Percentiles rank a stretch among this genome's conserved stretches.
phyloP scores from a whole-genome alignment of 2,329 filamentous ascomycete species.

The Penicillium rolfsii region DNA sequence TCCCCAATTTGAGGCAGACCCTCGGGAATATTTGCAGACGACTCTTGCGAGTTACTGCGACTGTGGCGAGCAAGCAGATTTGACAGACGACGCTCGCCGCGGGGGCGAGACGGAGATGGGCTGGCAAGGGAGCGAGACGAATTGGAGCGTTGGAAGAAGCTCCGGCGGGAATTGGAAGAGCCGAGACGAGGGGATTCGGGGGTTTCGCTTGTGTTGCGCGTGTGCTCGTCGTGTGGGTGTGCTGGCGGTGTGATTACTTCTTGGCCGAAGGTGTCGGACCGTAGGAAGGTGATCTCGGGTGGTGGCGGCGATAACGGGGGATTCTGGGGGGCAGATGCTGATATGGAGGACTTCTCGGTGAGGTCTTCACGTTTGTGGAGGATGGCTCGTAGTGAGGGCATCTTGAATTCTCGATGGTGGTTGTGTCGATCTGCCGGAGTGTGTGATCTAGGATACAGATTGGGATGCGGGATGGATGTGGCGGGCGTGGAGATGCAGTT shows the following conservation, averaged over 20 bases:
- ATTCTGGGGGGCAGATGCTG: constrained; percentile 45
- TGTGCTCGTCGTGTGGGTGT: constrained; percentile 50
- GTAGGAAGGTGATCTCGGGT: constrained; percentile 79
- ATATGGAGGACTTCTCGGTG: constrained; percentile 43
- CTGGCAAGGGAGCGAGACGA: constrained; percentile 31
- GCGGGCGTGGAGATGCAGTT: constrained; percentile 1
- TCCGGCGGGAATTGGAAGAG: constrained; percentile 38
- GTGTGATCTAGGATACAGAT: background rate
- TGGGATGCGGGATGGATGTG: constrained; percentile 10
- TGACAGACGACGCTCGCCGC: constrained; percentile 39
- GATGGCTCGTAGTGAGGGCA: constrained; percentile 61
- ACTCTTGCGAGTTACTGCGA: constrained; percentile 37
- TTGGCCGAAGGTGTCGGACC: constrained; percentile 78
- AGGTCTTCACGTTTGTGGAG: constrained; percentile 66
- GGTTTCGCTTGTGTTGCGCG: constrained; percentile 14
- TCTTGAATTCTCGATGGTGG: constrained; percentile 34
- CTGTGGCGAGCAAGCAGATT: constrained; percentile 42
- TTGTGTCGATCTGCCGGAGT: background rate
- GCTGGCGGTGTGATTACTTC: constrained; percentile 75
- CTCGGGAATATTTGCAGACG: constrained; percentile 71
- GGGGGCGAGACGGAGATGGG: constrained; percentile 32
- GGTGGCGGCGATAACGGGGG: constrained; percentile 42
- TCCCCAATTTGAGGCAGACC: constrained; percentile 75
- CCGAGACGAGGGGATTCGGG: constrained; percentile 18
- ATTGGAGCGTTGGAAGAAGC: constrained; percentile 40